Conservation (phyloP, 257 asterid genomes). For the Scutellaria barbata region DNA sequence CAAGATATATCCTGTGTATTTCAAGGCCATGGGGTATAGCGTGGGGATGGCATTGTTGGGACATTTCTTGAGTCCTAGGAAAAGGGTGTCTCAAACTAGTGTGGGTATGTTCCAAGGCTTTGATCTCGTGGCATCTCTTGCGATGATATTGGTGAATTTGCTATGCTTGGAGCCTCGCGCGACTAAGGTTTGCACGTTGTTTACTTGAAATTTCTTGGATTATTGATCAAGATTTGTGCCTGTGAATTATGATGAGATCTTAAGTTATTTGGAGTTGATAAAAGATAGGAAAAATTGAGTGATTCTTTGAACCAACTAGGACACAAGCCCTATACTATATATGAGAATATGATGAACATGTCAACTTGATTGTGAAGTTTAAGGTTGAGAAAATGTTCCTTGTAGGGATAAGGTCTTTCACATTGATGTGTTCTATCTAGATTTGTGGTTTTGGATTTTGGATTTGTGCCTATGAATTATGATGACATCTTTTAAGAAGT, state of each 20-base stretch:
- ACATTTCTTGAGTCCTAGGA: constrained; percentile 48
- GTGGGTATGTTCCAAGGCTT: constrained; percentile 44
- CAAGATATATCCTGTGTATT: constrained; percentile 74
- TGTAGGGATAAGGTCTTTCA: no score
- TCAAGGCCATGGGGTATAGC: constrained; percentile 66
- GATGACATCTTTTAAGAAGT: no score
- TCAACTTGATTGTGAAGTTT: no score
- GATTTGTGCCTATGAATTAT: no score
- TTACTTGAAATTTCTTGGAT: not conserved
- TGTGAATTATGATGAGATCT: not conserved
- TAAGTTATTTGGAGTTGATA: not conserved
- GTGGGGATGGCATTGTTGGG: constrained; percentile 62
- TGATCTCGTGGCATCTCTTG: constrained; percentile 53
- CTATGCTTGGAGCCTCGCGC: constrained; percentile 77
- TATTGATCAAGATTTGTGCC: not conserved
- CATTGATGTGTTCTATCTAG: no score
- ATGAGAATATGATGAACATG: not conserved
- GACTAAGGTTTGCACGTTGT: constrained; percentile 50
- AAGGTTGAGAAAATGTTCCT: no score
- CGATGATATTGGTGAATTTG: constrained; percentile 55
- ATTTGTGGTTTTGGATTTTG: no score
- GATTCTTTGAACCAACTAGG: no score
- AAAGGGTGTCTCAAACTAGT: not conserved
- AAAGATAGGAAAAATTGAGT: no score
- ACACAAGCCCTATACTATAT: not conserved